Evolutionary conservation across 2,329 filamentous ascomycete species (phyloP).

Genomic region (Ophiocordyceps camponoti-rufipedis): DNA sequence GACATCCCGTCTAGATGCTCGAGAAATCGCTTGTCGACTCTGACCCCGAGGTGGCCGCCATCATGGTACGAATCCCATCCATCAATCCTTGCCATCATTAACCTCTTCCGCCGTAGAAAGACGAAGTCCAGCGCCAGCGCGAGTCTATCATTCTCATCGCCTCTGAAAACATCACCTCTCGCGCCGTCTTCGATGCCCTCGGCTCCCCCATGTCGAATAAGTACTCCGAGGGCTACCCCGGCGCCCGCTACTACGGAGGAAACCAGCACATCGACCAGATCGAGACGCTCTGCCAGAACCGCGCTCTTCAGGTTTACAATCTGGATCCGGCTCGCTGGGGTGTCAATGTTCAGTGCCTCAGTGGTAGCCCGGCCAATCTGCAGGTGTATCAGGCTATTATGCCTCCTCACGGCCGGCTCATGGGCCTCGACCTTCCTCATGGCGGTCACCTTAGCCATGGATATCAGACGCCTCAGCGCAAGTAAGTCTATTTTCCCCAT

Average conservation of each 20-base stretch:
- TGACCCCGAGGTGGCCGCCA: conserved; percentile 85
- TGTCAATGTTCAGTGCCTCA: conserved; percentile 93
- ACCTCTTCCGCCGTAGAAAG: conserved; percentile 36
- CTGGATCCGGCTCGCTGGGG: conserved; percentile 83
- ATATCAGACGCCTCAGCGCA: conserved; percentile 89
- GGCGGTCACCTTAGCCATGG: conserved; percentile 92
- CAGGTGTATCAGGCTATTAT: conserved; percentile 98
- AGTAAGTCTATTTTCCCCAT: conserved; percentile 31
- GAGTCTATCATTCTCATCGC: conserved; percentile 98
- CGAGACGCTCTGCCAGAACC: conserved; percentile 84
- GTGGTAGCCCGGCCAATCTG: conserved; percentile 86
- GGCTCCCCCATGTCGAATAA: conserved; percentile 96
- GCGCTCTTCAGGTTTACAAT: conserved; percentile 82
- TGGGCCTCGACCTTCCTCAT: conserved; percentile 90
- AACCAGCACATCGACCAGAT: conserved; percentile 98
- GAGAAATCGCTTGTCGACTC: conserved; percentile 84
- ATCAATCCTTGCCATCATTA: conserved; percentile 3
- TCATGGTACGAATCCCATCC: conserved; percentile 53
- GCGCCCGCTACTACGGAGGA: conserved; percentile 95
- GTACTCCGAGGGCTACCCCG: conserved; percentile 97
- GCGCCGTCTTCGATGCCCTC: conserved; percentile 92
- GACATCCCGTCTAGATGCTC: conserved; percentile 48
- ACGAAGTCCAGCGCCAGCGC: conserved; percentile 89
- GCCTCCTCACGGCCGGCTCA: conserved; percentile 85
- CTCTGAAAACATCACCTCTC: conserved; percentile 97